Conservation (phyloP, 225 moss, liverwort and hornwort species). For the Sphagnum tenellum region DNA sequence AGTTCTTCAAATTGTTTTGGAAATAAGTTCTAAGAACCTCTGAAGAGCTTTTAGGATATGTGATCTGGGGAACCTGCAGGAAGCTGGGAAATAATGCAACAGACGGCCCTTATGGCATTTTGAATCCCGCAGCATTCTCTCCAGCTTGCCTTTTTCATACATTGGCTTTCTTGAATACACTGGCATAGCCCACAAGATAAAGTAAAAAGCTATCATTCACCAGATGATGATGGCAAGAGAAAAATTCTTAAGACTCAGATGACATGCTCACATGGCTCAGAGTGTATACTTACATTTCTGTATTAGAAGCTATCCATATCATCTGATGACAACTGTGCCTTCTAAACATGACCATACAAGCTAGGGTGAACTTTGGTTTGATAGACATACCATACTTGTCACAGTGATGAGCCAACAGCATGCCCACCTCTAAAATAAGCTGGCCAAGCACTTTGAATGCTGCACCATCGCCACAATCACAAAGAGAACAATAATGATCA, state of each 20-base stretch:
- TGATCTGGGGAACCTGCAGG: conserved; percentile 29
- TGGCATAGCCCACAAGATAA: conserved; percentile 6
- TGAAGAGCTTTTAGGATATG: too few relatives aligned
- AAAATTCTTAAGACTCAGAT: too few relatives aligned
- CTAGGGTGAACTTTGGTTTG: too few relatives aligned
- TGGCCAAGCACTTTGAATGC: conserved; percentile 84
- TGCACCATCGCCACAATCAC: conserved; percentile 12
- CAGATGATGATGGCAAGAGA: too few relatives aligned
- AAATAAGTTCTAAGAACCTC: too few relatives aligned
- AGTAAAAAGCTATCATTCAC: background rate
- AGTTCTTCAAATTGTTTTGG: too few relatives aligned
- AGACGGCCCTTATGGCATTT: conserved; percentile 88
- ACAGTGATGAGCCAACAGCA: conserved; percentile 77
- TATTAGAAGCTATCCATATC: too few relatives aligned
- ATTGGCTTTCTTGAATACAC: conserved; percentile 33
- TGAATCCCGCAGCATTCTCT: conserved; percentile 55
- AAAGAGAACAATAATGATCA: too few relatives aligned
- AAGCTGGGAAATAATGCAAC: conserved; percentile 80
- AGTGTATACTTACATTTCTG: too few relatives aligned
- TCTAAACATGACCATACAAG: too few relatives aligned
- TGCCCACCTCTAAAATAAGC: conserved; percentile 72
- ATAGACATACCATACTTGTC: conserved; percentile 69
- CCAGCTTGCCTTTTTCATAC: conserved; percentile 43
- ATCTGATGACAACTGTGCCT: too few relatives aligned
- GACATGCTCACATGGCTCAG: too few relatives aligned